These are phyloP conservation scores for Escallonia herrerae DNA, from an alignment of 129 eudicot genomes.

Conservation along the genomic window DNA sequence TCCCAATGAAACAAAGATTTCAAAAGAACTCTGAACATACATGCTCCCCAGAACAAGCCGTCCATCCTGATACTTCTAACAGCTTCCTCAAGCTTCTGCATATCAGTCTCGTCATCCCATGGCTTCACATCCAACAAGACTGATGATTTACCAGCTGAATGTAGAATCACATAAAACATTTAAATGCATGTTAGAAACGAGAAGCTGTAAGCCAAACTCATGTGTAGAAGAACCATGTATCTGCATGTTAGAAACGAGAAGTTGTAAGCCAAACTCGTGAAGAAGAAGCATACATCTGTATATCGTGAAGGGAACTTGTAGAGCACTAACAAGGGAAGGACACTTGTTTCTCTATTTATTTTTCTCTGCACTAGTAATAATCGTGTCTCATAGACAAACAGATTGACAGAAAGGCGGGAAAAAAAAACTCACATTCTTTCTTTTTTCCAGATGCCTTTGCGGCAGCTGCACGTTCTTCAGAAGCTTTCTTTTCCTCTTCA, in stretches of 20 bases:
- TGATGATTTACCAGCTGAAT: conserved; percentile 76
- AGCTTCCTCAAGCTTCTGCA: conserved; percentile 83
- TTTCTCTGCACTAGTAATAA: not conserved
- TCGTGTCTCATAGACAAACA: not conserved
- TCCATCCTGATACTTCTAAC: conserved; percentile 71
- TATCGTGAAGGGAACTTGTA: not conserved
- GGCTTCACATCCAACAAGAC: conserved; percentile 78
- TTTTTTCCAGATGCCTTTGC: conserved; percentile 72
- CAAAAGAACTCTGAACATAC: conserved; percentile 27
- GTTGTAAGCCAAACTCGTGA: not conserved
- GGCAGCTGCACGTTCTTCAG: conserved; percentile 89
- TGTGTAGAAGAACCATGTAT: not conserved
- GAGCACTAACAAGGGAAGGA: not conserved
- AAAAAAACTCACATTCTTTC: conserved; percentile 74
- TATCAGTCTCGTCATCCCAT: conserved; percentile 94
- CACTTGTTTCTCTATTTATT: too few species aligned
- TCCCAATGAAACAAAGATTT: not conserved
- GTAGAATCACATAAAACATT: not conserved
- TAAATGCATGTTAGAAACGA: not conserved
- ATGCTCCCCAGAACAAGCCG: conserved; percentile 80
- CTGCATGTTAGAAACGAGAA: not conserved
- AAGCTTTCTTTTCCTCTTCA: conserved; percentile 93
- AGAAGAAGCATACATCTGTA: not conserved
- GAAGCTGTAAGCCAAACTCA: not conserved
- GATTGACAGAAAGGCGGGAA: not conserved